Evolutionary conservation across 371 early-diverging fungal species (phyloP).

Genomic region (Mortierella sp.): DNA sequence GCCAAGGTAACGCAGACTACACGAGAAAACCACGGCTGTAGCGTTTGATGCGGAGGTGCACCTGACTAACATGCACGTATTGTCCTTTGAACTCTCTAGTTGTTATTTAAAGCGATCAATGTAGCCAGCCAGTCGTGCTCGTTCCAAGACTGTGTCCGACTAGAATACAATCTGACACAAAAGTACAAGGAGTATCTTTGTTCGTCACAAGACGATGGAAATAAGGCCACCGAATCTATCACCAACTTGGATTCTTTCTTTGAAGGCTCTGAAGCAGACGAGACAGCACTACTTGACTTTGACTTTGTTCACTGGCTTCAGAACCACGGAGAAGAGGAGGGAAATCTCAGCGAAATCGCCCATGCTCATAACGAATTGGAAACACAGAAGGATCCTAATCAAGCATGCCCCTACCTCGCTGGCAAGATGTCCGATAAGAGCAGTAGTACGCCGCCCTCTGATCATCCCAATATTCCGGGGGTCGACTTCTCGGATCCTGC

Average conservation of each 20-base stretch:
- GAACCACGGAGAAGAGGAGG: constrained; percentile 17
- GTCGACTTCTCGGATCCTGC: constrained; percentile 34
- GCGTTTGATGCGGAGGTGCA: no score
- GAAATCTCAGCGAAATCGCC: background rate
- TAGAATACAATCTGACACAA: constrained; percentile 29
- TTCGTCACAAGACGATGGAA: background rate
- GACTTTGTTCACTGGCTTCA: constrained; percentile 23
- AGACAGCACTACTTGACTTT: constrained; percentile 25
- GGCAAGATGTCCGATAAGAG: background rate
- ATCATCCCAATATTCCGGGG: constrained; percentile 35
- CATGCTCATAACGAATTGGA: background rate
- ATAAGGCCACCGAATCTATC: background rate
- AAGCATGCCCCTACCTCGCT: constrained; percentile 30
- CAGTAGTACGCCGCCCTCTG: constrained; percentile 6
- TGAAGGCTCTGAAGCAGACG: constrained; percentile 18
- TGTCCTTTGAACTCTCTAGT: constrained; percentile 7
- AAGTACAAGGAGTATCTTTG: constrained; percentile 18
- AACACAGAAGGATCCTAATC: constrained; percentile 5
- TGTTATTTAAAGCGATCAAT: constrained; percentile 26
- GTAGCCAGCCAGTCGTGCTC: constrained; percentile 19
- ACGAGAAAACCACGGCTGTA: no score
- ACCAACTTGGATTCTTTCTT: constrained; percentile 21
- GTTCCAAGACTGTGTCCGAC: constrained; percentile 20
- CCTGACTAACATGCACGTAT: background rate
- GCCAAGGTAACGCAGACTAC: constrained; percentile 47